Conservation (phyloP, 1,284 basidiomycete species). For the Sphaerobolus stellatus region DNA sequence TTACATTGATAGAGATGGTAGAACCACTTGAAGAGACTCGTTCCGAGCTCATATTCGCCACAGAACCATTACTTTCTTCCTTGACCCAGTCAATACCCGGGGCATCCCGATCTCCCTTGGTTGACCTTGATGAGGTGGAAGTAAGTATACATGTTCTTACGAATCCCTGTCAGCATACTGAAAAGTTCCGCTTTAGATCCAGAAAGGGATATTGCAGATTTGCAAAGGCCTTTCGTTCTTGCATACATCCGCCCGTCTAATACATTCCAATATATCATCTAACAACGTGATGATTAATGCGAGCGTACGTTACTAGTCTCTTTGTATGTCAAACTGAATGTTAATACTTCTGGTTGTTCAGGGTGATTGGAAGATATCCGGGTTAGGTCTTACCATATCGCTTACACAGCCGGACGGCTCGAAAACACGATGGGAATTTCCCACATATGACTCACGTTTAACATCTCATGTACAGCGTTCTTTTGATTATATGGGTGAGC, state of each 20-base stretch:
- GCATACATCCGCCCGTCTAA: slow-evolving; percentile 86
- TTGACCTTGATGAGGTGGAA: slow-evolving; percentile 90
- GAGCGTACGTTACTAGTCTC: slow-evolving; percentile 54
- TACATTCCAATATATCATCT: slow-evolving; percentile 89
- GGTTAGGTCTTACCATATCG: slow-evolving; percentile 84
- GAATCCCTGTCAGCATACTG: slow-evolving; percentile 1
- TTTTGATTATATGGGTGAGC: slow-evolving; percentile 89
- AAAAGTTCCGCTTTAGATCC: slow-evolving; percentile 62
- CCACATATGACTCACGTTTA: slow-evolving; percentile 80
- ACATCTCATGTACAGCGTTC: slow-evolving; percentile 87
- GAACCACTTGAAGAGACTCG: slow-evolving; percentile 97
- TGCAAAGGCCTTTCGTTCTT: slow-evolving; percentile 93
- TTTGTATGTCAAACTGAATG: background rate
- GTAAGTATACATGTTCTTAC: slow-evolving; percentile 41
- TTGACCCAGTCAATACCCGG: slow-evolving; percentile 73
- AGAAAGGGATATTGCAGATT: slow-evolving; percentile 93
- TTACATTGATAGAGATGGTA: slow-evolving; percentile 72
- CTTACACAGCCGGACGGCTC: slow-evolving; percentile 70
- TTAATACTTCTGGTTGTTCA: slow-evolving; percentile 31
- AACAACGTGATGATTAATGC: slow-evolving; percentile 87
- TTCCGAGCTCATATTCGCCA: slow-evolving; percentile 87
- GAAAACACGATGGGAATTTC: slow-evolving; percentile 83
- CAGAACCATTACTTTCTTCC: slow-evolving; percentile 83
- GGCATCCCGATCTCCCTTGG: slow-evolving; percentile 53
- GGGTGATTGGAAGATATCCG: slow-evolving; percentile 98